Base-by-base conservation (phyloP, 495 filamentous ascomycete genomes). In the Parathielavia appendiculata region DNA sequence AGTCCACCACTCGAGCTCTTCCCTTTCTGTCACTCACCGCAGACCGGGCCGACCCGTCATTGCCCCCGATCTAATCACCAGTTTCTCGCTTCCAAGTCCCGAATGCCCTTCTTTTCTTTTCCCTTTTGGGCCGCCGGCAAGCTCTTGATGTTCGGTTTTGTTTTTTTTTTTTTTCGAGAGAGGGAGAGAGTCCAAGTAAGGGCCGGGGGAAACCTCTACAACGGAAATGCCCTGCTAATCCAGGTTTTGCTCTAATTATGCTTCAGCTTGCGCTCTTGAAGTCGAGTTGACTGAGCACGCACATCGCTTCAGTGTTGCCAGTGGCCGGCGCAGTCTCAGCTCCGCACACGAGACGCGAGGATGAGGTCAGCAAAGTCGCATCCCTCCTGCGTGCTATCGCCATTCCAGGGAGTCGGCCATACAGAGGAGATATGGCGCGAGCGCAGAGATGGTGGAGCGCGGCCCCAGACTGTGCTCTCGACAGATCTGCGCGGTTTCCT, bases 401-500 rank as follows among this genome's bases (percentile, higher is more conserved):
- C 52, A 60, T 60, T 56, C 58, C 58, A 51, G 8, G 35, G 35
- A 22, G 19, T 50, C 19, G 52, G 30, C 17, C 47, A 30, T 30
- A 30, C 26, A 30, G 26, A 3, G 26, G 26, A 56, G 51, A 44
- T 26, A n/a, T 38, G 34, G 36, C 12, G 43, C 30, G 4, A 23
- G 39, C 36, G 49, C 44, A 2, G 45, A 16, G 26, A 34, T 45
- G 20, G 20, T 43, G 57, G 30, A 32, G 19, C 30, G 34, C 30
- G 30, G 30, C 52, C 56, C 56, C 55, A 46, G 40, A 39, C 20
- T 43, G 40, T 14, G 40, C 22, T 54, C 50, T 61, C 60, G 55
- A 54, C 60, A 53, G 60, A 63, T 66, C 56, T 57, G 47, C 60
- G 56, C 16, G 19, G 9, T 50, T 56, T n/a, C 51, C 48, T 57